These are phyloP conservation scores for Combretum micranthum DNA, from an alignment of 345 rosid genomes.

Conservation along the genomic window DNA sequence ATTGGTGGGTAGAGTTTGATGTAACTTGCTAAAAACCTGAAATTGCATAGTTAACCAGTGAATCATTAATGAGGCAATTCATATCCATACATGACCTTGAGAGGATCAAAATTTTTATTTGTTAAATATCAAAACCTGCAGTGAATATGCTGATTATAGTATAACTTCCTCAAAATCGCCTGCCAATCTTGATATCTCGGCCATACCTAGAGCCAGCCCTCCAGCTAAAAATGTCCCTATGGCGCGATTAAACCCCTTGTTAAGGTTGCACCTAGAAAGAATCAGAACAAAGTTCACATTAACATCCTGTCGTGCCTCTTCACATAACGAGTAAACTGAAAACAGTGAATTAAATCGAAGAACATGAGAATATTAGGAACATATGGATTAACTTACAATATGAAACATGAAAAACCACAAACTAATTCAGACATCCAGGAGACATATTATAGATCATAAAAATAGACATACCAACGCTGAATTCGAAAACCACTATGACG, in stretches of 20 bases:
- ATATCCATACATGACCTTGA: not conserved
- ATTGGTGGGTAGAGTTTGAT: conserved; percentile 59
- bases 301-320: too few species aligned
- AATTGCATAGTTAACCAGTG: not conserved
- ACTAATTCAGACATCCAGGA: too few species aligned
- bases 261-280: conserved; percentile 61
- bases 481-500: conserved; percentile 83
- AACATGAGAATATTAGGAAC: too few species aligned
- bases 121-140: conserved; percentile 43
- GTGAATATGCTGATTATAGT: conserved; percentile 57
- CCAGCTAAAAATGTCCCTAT: conserved; percentile 87
- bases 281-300: not conserved
- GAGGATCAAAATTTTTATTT: too few species aligned
- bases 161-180: conserved; percentile 42
- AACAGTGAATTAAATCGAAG: too few species aligned
- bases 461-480: conserved; percentile 58
- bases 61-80: conserved; percentile 3
- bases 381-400: too few species aligned
- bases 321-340: not conserved
- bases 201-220: conserved; percentile 68
- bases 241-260: conserved; percentile 83
- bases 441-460: not conserved
- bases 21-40: conserved; percentile 63
- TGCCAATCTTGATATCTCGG: conserved; percentile 38
- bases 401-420: too few species aligned